Conservation (phyloP, 495 filamentous ascomycete species). For the Acidomyces sp. region DNA sequence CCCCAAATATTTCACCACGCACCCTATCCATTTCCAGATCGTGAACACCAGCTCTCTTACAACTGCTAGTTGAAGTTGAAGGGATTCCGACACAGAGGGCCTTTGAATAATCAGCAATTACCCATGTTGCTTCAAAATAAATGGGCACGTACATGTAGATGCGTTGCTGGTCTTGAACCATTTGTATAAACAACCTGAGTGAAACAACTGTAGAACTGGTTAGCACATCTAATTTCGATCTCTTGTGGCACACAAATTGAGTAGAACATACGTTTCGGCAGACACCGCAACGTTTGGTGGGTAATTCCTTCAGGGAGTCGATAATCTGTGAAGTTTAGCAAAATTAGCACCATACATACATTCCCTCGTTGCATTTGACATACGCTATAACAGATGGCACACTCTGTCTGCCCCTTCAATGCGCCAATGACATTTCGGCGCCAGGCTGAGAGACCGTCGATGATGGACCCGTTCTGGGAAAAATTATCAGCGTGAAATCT, state of each 20-base stretch:
- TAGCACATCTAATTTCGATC: no score
- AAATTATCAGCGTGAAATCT: slow-evolving; percentile 1
- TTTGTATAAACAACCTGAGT: slow-evolving; percentile 75
- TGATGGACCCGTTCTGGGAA: slow-evolving; percentile 56
- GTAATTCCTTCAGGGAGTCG: slow-evolving; percentile 69
- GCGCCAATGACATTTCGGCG: slow-evolving; percentile 70
- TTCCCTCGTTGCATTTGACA: background rate
- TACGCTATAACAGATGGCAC: slow-evolving; percentile 24
- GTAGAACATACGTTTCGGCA: slow-evolving; percentile 94
- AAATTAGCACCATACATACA: background rate
- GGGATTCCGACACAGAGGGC: slow-evolving; percentile 62
- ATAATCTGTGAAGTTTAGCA: slow-evolving; percentile 47
- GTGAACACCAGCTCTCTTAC: background rate
- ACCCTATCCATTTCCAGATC: no score
- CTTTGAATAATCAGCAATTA: background rate
- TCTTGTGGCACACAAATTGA: no score
- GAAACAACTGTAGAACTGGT: no score
- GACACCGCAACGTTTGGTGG: slow-evolving; percentile 79
- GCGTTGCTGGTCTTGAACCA: slow-evolving; percentile 93
- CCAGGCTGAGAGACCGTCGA: slow-evolving; percentile 74
- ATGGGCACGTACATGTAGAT: slow-evolving; percentile 59
- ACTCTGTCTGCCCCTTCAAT: slow-evolving; percentile 87
- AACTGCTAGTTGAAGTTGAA: slow-evolving; percentile 44
- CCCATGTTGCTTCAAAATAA: background rate
- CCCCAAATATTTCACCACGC: no score